phyloP scores from a whole-genome alignment of 2,329 filamentous ascomycete species.

The Trichoderma sp. region DNA sequence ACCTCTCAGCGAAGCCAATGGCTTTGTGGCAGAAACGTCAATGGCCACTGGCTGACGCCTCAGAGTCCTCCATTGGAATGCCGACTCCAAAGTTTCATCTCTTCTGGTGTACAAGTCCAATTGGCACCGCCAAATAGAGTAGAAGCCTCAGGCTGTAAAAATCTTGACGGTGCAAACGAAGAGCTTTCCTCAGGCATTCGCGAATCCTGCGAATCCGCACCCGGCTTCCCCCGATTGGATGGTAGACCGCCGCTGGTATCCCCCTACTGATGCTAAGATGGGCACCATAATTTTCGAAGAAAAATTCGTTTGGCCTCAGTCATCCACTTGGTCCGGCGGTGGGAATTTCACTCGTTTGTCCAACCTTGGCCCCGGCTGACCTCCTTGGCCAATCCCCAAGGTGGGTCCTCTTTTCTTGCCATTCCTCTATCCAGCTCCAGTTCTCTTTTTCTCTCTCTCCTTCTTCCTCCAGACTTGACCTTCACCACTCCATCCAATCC shows the following conservation, averaged over 20 bases:
- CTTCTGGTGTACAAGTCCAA: constrained; percentile 25
- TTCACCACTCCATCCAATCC: constrained; percentile 38
- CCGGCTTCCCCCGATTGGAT: constrained; percentile 41
- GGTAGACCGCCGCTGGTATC: constrained; percentile 34
- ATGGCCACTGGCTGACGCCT: constrained; percentile 13
- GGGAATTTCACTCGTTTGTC: constrained; percentile 39
- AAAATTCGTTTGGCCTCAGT: constrained; percentile 24
- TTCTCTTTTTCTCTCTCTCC: constrained; percentile 39
- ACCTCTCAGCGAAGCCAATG: not conserved
- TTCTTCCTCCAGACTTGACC: constrained; percentile 36
- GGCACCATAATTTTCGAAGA: constrained; percentile 29
- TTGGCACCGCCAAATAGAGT: constrained; percentile 18
- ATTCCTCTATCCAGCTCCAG: constrained; percentile 39
- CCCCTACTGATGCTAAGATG: constrained; percentile 32
- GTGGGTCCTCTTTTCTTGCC: constrained; percentile 46
- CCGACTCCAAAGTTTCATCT: not conserved
- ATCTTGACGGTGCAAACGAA: constrained; percentile 33
- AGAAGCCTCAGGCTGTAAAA: constrained; percentile 39
- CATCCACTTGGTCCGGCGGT: constrained; percentile 29
- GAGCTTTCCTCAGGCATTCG: constrained; percentile 8
- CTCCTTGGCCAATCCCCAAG: constrained; percentile 35
- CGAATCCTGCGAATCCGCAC: constrained; percentile 32
- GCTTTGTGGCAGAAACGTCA: constrained; percentile 12
- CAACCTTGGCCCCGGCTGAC: constrained; percentile 41
- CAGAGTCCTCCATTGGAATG: constrained; percentile 14